phyloP scores from a whole-genome alignment of 2,329 filamentous ascomycete species.

The Alternaria sp. region DNA sequence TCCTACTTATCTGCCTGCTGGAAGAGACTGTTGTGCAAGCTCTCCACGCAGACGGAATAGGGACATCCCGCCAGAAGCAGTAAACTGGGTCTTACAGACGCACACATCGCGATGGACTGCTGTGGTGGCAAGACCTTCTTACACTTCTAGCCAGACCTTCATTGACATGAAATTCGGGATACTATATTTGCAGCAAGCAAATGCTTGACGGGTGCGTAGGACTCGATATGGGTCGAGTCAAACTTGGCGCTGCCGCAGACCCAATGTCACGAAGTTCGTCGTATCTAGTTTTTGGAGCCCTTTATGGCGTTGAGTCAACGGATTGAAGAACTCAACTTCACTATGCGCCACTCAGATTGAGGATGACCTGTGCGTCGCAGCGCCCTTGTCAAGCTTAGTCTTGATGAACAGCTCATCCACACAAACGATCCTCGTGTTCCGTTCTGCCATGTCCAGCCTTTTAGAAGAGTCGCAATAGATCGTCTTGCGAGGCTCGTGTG shows the following conservation, averaged over 20 bases:
- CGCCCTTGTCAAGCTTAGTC: background rate
- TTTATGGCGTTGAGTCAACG: background rate
- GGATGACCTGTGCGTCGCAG: background rate
- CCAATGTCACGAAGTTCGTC: background rate
- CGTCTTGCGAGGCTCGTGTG: background rate
- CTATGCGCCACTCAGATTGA: background rate
- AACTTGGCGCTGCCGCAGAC: background rate
- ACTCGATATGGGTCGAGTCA: background rate
- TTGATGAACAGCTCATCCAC: background rate
- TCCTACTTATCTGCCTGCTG: background rate
- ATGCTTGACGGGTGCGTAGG: background rate
- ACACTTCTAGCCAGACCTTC: background rate
- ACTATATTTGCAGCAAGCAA: background rate
- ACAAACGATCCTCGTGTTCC: background rate
- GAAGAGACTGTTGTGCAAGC: background rate
- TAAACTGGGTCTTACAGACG: background rate
- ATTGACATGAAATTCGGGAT: background rate
- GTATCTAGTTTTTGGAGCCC: background rate
- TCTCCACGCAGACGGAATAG: background rate
- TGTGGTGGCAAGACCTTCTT: background rate
- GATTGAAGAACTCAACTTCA: background rate
- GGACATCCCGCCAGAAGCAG: background rate
- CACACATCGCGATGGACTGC: background rate
- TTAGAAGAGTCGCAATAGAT: background rate
- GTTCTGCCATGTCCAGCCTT: background rate